Percentiles rank a stretch among this genome's conserved stretches.
These are phyloP conservation scores for Alectoria sarmentosa DNA, from an alignment of 495 filamentous ascomycete species.

Conservation along the genomic window DNA sequence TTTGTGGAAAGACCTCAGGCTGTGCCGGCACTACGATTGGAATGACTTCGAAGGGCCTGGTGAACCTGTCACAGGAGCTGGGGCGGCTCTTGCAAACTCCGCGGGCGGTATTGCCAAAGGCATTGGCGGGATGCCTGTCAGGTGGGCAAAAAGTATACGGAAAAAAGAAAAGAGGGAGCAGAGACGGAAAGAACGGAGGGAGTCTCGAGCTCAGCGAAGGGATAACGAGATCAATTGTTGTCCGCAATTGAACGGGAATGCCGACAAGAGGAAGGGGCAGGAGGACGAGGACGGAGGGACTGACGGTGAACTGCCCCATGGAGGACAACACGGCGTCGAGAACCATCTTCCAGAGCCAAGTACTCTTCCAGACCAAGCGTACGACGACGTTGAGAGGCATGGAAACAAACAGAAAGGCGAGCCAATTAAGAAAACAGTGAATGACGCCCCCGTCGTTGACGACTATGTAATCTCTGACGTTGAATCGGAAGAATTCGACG, in stretches of 20 bases:
- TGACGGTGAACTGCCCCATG: conserved; percentile 9
- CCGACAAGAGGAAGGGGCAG: background rate
- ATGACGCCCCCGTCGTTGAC: conserved; percentile 1
- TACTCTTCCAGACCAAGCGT: conserved; percentile 5
- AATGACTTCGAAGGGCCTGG: conserved; percentile 75
- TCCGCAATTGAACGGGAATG: background rate
- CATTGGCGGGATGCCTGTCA: conserved; percentile 51
- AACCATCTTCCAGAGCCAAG: conserved; percentile 20
- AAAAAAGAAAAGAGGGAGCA: conserved; percentile 39
- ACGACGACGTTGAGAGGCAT: conserved; percentile 15
- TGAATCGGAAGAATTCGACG: conserved; percentile 21
- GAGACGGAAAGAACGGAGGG: conserved; percentile 36
- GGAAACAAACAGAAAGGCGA: conserved; percentile 8
- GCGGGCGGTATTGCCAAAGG: conserved; percentile 49
- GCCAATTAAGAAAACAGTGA: conserved; percentile 16
- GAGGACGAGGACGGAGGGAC: conserved; percentile 8
- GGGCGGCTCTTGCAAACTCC: conserved; percentile 48
- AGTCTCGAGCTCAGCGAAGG: conserved; percentile 10
- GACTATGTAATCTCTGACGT: conserved; percentile 15
- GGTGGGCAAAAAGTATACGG: conserved; percentile 46
- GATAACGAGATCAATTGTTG: conserved; percentile 2
- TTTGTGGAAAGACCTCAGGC: conserved; percentile 55
- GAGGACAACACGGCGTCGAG: conserved; percentile 19
- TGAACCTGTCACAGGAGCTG: conserved; percentile 61
- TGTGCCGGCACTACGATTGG: conserved; percentile 64